Evolutionary conservation across 1,284 basidiomycete genomes (phyloP).

Genomic region (Sporisorium iseilematis-ciliati): DNA sequence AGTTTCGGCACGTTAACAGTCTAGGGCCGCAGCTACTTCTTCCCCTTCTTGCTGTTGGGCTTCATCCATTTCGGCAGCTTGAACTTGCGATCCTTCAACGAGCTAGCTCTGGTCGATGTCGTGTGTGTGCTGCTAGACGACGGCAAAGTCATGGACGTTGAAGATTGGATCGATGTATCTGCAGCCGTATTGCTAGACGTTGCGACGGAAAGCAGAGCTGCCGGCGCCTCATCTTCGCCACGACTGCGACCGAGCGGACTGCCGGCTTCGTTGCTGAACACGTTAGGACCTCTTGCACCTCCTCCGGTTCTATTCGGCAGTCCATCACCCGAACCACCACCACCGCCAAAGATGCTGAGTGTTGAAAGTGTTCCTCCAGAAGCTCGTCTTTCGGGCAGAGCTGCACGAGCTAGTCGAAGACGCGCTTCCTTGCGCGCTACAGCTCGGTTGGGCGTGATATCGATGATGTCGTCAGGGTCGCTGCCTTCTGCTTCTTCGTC

Average conservation of each 20-base stretch:
- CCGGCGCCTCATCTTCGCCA: slow-evolving; percentile 7
- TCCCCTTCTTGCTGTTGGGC: slow-evolving; percentile 20
- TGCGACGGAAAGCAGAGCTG: slow-evolving; percentile 12
- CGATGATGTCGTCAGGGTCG: slow-evolving; percentile 58
- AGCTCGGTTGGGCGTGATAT: slow-evolving; percentile 49
- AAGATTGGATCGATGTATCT: slow-evolving; percentile 20
- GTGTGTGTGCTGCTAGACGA: slow-evolving; percentile 38
- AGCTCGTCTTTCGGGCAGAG: slow-evolving; percentile 37
- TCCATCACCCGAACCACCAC: slow-evolving; percentile 9
- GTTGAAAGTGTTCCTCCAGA: slow-evolving; percentile 40
- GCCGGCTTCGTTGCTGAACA: slow-evolving; percentile 41
- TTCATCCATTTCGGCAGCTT: slow-evolving; percentile 48
- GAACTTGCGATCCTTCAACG: slow-evolving; percentile 33
- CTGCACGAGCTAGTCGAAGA: slow-evolving; percentile 49
- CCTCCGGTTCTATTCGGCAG: not conserved
- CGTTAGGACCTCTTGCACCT: slow-evolving; percentile 7
- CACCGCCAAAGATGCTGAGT: slow-evolving; percentile 38
- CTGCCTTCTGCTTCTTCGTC: slow-evolving; percentile 39
- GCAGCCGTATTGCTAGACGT: not conserved
- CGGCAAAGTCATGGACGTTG: slow-evolving; percentile 21
- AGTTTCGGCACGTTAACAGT: not conserved
- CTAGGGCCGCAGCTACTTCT: not conserved
- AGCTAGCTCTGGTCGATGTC: slow-evolving; percentile 16
- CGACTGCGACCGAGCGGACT: slow-evolving; percentile 29
- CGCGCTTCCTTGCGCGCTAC: slow-evolving; percentile 49